phyloP scores from a whole-genome alignment of 1,284 basidiomycete species.

The Agaricales sp. region DNA sequence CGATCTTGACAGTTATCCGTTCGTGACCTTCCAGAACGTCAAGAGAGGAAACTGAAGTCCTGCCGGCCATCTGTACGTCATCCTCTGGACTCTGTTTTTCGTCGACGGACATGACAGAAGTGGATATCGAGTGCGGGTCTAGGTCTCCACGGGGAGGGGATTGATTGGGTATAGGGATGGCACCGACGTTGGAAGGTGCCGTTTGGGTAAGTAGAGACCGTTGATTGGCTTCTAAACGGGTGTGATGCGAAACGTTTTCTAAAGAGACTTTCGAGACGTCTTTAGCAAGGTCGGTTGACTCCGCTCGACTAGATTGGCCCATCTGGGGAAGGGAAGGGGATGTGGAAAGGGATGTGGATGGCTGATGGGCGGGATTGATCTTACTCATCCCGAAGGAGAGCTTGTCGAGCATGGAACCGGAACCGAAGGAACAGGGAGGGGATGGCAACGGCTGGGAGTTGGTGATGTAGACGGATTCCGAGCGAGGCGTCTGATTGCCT shows the following conservation, averaged over 20 bases:
- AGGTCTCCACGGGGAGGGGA: background rate
- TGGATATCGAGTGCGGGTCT: background rate
- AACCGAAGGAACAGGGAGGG: constrained; percentile 62
- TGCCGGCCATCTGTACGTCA: constrained; percentile 15
- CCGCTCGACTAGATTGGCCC: constrained; percentile 12
- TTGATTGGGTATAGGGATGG: background rate
- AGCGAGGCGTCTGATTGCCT: constrained; percentile 94
- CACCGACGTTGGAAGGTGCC: background rate
- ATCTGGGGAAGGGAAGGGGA: no score
- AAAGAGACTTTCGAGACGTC: constrained; percentile 12
- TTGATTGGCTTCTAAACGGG: background rate
- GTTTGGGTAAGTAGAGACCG: background rate
- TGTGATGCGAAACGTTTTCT: background rate
- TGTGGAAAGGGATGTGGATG: background rate
- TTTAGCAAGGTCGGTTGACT: constrained; percentile 9
- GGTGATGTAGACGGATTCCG: constrained; percentile 86
- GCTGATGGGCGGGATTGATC: constrained; percentile 31
- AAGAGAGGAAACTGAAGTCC: constrained; percentile 19
- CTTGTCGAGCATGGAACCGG: constrained; percentile 79
- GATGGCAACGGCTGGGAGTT: constrained; percentile 89
- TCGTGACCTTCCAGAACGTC: constrained; percentile 36
- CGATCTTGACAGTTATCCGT: constrained; percentile 97
- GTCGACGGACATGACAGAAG: constrained; percentile 32
- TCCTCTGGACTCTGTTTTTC: constrained; percentile 1
- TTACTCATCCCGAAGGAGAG: constrained; percentile 90